Conservation (phyloP, 2,329 filamentous ascomycete genomes). For the Beauveria sp. region DNA sequence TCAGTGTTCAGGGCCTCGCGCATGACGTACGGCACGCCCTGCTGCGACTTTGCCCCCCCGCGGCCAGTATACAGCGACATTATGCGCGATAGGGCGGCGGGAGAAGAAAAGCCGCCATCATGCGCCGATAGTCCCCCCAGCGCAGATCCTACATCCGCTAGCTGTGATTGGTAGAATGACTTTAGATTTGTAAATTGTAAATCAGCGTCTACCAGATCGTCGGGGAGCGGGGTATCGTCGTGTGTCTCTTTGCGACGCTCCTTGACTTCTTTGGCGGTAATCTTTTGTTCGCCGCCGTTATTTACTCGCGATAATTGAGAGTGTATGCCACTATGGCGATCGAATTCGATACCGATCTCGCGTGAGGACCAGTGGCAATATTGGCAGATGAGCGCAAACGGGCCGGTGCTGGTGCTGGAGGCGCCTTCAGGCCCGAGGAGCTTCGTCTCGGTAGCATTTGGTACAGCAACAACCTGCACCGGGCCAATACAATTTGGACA, state of each 20-base stretch:
- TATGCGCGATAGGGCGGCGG: constrained; percentile 75
- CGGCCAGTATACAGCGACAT: constrained; percentile 81
- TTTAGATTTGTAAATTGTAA: constrained; percentile 68
- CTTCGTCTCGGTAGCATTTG: constrained; percentile 41
- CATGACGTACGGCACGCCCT: constrained; percentile 64
- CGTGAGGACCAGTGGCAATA: constrained; percentile 91
- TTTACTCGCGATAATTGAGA: constrained; percentile 68
- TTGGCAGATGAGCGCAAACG: constrained; percentile 75
- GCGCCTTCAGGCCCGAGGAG: constrained; percentile 35
- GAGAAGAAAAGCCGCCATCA: constrained; percentile 58
- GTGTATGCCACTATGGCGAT: constrained; percentile 80
- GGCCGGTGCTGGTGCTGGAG: constrained; percentile 31
- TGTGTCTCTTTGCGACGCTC: constrained; percentile 42
- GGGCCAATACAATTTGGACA: constrained; percentile 84
- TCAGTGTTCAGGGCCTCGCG: constrained; percentile 64
- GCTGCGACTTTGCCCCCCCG: constrained; percentile 55
- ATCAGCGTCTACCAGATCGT: constrained; percentile 50
- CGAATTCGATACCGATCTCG: constrained; percentile 85
- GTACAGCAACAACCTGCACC: constrained; percentile 65
- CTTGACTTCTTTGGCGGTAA: constrained; percentile 44
- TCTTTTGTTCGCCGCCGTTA: constrained; percentile 47
- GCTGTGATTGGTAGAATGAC: constrained; percentile 74
- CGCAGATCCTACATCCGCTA: constrained; percentile 53
- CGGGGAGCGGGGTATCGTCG: constrained; percentile 29
- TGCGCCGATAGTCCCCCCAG: constrained; percentile 37